Conservation (phyloP, 2,329 filamentous ascomycete genomes). For the Nannizzia gypsea region DNA sequence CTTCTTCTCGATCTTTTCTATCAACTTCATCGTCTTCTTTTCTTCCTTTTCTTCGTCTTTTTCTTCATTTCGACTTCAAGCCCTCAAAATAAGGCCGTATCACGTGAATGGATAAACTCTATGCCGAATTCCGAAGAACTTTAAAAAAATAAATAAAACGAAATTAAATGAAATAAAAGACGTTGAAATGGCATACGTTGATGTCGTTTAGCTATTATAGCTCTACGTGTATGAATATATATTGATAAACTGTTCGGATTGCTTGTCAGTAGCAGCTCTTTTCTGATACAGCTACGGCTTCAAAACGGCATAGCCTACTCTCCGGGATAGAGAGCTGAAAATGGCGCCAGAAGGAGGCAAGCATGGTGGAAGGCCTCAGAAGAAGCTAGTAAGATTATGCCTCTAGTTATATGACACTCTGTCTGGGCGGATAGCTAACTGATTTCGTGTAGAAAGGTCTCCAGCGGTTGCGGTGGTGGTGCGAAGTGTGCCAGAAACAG, state of each 20-base stretch:
- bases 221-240: too few relatives aligned
- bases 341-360: neutral
- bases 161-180: too few relatives aligned
- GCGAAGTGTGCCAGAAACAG: slow-evolving; percentile 66
- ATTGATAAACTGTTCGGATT: too few relatives aligned
- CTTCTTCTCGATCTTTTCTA: neutral
- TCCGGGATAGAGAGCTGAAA: neutral
- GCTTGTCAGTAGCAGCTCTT: too few relatives aligned
- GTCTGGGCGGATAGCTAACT: neutral
- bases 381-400: neutral
- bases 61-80: too few relatives aligned
- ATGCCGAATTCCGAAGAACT: too few relatives aligned
- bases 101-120: neutral
- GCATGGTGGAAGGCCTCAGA: neutral
- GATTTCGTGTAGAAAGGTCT: neutral
- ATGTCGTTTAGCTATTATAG: too few relatives aligned
- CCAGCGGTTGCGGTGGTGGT: slow-evolving; percentile 67
- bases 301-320: neutral
- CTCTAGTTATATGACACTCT: neutral
- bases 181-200: too few relatives aligned
- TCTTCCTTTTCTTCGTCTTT: neutral
- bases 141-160: too few relatives aligned
- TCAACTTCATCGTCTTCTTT: neutral
- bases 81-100: neutral
- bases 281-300: too few relatives aligned